Percentiles rank a stretch among this genome's conserved stretches.
Conservation (phyloP, 2,329 filamentous ascomycete species). For the Diatrype stigma region DNA sequence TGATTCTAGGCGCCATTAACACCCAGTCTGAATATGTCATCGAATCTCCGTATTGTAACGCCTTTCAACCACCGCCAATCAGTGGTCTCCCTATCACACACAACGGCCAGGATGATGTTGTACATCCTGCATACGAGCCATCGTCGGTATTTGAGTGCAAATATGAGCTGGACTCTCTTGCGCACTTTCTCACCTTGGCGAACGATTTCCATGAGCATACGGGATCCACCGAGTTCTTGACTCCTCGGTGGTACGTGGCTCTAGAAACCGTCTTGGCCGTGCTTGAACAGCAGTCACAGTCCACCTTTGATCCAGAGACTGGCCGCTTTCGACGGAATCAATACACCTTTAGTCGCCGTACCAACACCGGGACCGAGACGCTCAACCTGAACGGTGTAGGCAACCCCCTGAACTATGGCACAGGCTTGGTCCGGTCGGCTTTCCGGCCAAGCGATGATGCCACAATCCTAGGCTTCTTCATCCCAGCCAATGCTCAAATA, state of each 20-base stretch:
- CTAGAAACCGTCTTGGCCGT: constrained; percentile 70
- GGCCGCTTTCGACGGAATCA: constrained; percentile 64
- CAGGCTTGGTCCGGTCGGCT: constrained; percentile 82
- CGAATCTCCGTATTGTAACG: constrained; percentile 93
- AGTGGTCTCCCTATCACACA: constrained; percentile 66
- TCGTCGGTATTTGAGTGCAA: constrained; percentile 94
- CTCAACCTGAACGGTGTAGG: constrained; percentile 76
- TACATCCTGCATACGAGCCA: constrained; percentile 84
- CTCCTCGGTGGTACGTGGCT: constrained; percentile 71
- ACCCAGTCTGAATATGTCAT: constrained; percentile 96
- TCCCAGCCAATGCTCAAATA: constrained; percentile 96
- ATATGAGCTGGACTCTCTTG: constrained; percentile 94
- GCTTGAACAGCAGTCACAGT: constrained; percentile 70
- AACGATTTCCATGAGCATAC: constrained; percentile 87
- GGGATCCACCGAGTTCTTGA: constrained; percentile 73
- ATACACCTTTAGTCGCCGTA: constrained; percentile 84
- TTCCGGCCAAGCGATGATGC: constrained; percentile 95
- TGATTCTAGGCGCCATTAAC: constrained; percentile 91
- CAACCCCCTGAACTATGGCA: constrained; percentile 84
- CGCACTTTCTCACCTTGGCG: constrained; percentile 78
- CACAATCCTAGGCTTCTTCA: constrained; percentile 89
- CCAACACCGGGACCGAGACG: constrained; percentile 83
- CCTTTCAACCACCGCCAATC: constrained; percentile 89
- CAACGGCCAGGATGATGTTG: constrained; percentile 78
- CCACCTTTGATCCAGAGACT: constrained; percentile 71